phyloP scores from a whole-genome alignment of 306 rosid species.

The Cicer arietinum region DNA sequence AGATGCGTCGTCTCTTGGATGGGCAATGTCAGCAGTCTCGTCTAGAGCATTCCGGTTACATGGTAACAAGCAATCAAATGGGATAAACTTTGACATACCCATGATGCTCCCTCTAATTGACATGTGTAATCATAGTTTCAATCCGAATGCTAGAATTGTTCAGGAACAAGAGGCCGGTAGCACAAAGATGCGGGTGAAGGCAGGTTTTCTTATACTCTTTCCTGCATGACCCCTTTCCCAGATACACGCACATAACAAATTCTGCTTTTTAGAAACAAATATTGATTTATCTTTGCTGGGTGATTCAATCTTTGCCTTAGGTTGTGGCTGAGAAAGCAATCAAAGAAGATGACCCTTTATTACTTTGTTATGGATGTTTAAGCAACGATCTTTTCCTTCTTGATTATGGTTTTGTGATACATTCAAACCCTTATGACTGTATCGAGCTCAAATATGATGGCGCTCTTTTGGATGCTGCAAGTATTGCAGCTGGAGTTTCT shows the following conservation, averaged over 20 bases:
- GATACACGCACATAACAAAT: not conserved
- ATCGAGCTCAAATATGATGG: conserved; percentile 90
- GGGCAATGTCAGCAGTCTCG: conserved; percentile 99
- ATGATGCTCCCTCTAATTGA: conserved; percentile 98
- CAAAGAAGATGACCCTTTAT: conserved; percentile 65
- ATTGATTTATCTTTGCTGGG: conserved; percentile 26
- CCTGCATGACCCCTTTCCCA: not conserved
- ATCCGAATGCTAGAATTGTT: conserved; percentile 76
- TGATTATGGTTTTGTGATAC: conserved; percentile 88
- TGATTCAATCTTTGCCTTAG: conserved; percentile 55
- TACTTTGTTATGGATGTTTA: conserved; percentile 78
- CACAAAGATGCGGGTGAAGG: conserved; percentile 75
- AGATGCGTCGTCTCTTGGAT: conserved; percentile 91
- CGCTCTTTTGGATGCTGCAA: conserved; percentile 90
- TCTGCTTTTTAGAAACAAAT: conserved; percentile 22
- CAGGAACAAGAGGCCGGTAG: conserved; percentile 69
- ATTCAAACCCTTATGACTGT: conserved; percentile 78
- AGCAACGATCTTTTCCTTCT: conserved; percentile 85
- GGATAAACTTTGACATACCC: conserved; percentile 54
- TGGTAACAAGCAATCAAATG: conserved; percentile 65
- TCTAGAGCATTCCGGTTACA: conserved; percentile 86
- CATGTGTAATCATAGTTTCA: conserved; percentile 97
- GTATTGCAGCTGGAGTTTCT: conserved; percentile 84
- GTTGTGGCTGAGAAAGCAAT: conserved; percentile 83
- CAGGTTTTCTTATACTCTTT: conserved; percentile 35